Conservation (phyloP, 106 monocot species). For the Phalaenopsis equestris region DNA sequence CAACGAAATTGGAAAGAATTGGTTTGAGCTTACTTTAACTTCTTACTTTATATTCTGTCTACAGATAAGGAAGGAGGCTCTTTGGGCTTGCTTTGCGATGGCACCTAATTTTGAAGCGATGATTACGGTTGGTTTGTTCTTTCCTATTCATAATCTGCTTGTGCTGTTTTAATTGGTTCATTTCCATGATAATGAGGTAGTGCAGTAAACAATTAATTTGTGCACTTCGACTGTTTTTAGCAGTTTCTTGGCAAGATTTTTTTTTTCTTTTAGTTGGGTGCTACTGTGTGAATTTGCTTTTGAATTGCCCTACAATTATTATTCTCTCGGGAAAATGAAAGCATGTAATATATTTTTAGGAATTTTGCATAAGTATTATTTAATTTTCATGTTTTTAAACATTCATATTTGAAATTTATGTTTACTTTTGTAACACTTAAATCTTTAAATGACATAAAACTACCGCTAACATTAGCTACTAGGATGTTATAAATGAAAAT, state of each 20-base stretch:
- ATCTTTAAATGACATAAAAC: too few species aligned
- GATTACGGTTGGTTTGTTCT: slow-evolving; percentile 58
- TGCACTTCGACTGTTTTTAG: background rate
- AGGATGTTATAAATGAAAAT: too few species aligned
- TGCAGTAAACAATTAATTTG: background rate
- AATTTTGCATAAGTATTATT: too few species aligned
- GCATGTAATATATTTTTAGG: too few species aligned
- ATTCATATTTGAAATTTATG: too few species aligned
- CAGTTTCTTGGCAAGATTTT: background rate
- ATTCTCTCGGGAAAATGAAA: background rate
- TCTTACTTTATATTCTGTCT: background rate
- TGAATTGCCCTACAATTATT: background rate
- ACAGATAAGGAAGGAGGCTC: slow-evolving; percentile 97
- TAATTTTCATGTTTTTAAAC: too few species aligned
- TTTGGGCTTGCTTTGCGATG: slow-evolving; percentile 95
- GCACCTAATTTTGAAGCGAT: slow-evolving; percentile 86
- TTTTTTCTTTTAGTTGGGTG: background rate
- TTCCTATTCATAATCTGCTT: background rate
- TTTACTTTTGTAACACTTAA: too few species aligned
- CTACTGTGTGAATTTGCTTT: background rate
- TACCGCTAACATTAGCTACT: too few species aligned
- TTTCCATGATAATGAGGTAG: background rate
- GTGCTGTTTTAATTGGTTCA: background rate
- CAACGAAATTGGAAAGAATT: background rate
- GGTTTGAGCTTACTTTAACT: background rate